Conservation (phyloP, 768 basidiomycete species). For the Suillus clintonianus region DNA sequence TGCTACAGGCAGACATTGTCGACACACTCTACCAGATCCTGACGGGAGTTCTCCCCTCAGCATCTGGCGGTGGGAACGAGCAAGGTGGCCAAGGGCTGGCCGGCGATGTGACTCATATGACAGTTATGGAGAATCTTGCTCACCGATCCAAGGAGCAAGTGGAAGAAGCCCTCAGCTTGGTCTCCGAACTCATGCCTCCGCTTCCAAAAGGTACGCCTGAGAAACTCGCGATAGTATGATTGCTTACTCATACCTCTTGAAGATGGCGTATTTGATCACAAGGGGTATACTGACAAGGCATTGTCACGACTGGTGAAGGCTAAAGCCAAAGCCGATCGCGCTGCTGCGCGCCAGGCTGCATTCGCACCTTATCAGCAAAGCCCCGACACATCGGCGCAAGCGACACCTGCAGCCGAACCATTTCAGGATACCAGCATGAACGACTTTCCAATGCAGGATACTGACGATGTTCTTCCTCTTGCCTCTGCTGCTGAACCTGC, state of each 20-base stretch:
- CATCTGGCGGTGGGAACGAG: slow-evolving; percentile 42
- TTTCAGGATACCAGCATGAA: slow-evolving; percentile 31
- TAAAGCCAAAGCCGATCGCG: slow-evolving; percentile 80
- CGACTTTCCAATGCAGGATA: slow-evolving; percentile 45
- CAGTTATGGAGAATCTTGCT: slow-evolving; percentile 95
- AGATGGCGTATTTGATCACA: slow-evolving; percentile 97
- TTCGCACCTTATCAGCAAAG: not conserved
- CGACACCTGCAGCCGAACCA: slow-evolving; percentile 20
- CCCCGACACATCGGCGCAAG: slow-evolving; percentile 21
- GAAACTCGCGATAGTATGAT: not conserved
- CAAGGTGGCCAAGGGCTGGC: slow-evolving; percentile 80
- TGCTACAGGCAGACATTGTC: slow-evolving; percentile 92
- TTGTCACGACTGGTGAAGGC: slow-evolving; percentile 75
- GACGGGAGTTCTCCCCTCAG: slow-evolving; percentile 87
- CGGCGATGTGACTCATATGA: slow-evolving; percentile 92
- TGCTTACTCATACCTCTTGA: not conserved
- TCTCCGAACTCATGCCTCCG: slow-evolving; percentile 92
- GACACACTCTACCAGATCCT: slow-evolving; percentile 93
- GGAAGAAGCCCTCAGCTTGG: slow-evolving; percentile 87
- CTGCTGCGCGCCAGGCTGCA: slow-evolving; percentile 62
- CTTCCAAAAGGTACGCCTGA: slow-evolving; percentile 73
- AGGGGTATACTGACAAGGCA: slow-evolving; percentile 85
- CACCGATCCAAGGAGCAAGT: slow-evolving; percentile 97
- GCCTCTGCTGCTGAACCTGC: slow-evolving; percentile 34
- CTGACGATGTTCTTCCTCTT: slow-evolving; percentile 35